Base-by-base conservation (phyloP, 2,329 filamentous ascomycete genomes). In the Exserohilum rostratum region DNA sequence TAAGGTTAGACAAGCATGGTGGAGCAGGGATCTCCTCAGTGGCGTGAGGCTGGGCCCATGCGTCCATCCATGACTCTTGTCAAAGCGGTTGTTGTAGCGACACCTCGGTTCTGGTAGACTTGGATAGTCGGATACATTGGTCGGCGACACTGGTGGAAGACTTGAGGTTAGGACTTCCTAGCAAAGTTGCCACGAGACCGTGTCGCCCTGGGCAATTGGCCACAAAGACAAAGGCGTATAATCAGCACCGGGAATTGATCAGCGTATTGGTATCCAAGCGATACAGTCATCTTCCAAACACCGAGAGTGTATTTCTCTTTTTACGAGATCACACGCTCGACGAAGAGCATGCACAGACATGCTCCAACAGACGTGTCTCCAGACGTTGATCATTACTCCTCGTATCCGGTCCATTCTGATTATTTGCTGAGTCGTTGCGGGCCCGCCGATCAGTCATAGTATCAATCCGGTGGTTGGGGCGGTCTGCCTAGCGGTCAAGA, bases 371-470 rank as follows among this genome's bases (percentile, higher is more conserved):
- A 29, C 11, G 18, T 33, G 39, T 48, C 20, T 42, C 17, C 29
- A 46, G 20, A 15, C 18, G 44, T 20, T 25, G 49, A 48, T 48
- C 43, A 20, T 29, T 34, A 35, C 30, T 30, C 42, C 50, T 42
- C 20, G 25, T 40, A 18, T 42, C 18, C 30, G 44, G 44, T 35
- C 44, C 30, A 53, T 29, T 22, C 47, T 30, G 18, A n/a, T 17
- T 27, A 25, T 35, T 13, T 20, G 5, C 15, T 42, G 18, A 10
- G 15, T 20, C 18, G 20, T 52, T 29, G 43, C 33, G 11, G 17
- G 43, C 18, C 30, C 35, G 50, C 31, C 29, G 35, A 20, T 42
- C 43, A 29, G 39, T 52, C 34, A 25, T n/a, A 46, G 29, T 25
- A 35, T 30, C 20, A 12, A 25, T 25, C 17, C 22, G 22, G 13